A percentile compares a stretch with the other conserved stretches of the same genome.
phyloP scores from a whole-genome alignment of 2,329 filamentous ascomycete species.

The Paracoccidioides brasiliensis region DNA sequence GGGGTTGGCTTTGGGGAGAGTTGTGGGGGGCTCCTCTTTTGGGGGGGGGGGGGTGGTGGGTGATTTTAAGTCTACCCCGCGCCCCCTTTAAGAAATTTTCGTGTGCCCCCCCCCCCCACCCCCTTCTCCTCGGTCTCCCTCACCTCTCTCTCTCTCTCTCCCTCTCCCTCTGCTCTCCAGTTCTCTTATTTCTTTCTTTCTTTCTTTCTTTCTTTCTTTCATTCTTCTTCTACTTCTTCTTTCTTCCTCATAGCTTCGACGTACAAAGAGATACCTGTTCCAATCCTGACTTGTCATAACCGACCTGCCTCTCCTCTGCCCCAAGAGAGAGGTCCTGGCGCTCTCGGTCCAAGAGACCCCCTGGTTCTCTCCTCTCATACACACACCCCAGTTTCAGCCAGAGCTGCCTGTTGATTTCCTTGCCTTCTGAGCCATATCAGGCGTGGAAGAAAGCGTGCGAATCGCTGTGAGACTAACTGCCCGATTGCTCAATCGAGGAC shows the following conservation, averaged over 20 bases:
- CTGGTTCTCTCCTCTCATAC: neutral
- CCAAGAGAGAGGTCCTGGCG: neutral
- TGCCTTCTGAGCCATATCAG: neutral
- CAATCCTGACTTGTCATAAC: too few relatives aligned
- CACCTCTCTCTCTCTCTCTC: neutral
- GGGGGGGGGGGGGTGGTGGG: too few relatives aligned
- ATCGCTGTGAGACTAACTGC: neutral
- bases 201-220: slow-evolving; percentile 2
- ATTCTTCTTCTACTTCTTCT: neutral
- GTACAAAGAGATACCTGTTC: neutral
- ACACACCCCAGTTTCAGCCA: neutral
- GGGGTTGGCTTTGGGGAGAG: too few relatives aligned
- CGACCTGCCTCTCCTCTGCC: neutral
- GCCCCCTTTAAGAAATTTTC: too few relatives aligned
- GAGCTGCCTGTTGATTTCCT: neutral
- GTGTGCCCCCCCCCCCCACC: too few relatives aligned
- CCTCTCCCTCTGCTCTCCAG: neutral
- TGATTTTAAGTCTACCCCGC: too few relatives aligned
- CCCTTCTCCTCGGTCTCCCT: neutral
- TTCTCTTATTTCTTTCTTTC: slow-evolving; percentile 1
- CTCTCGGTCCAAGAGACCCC: neutral
- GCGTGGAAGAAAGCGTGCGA: neutral
- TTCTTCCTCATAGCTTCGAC: neutral
- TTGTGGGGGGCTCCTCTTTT: too few relatives aligned
- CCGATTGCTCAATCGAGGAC: neutral